Evolutionary conservation across 352 stramenopile genomes (phyloP), one percentile per base, ranked within the genome.

Genomic region (Pythium biforme): DNA sequence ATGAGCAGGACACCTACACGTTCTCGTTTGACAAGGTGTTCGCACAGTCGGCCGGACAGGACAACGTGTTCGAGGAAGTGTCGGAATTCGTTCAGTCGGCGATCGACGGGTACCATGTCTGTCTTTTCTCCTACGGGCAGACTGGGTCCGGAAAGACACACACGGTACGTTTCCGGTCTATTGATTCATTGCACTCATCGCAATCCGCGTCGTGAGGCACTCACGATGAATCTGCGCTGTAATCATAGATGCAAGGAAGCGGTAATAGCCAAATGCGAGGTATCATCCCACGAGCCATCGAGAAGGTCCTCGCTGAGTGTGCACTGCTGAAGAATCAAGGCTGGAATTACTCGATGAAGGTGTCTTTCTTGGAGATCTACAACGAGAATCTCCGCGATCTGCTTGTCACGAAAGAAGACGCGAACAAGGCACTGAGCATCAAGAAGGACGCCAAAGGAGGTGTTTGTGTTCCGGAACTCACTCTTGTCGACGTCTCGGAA

Each of bases 311-410:
- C 9, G 53, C 73, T n/a, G 78, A 92, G 47, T 88, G 75, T 62
- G 66, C 76, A 48, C 48, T 65, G 1, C 67, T 89, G 19, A 79
- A 81, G 56, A 69, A 77, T 7, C 77, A 97, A 54, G 92, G 89
- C 8, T 99, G 97, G 98, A 85, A 75, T 23, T 99, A 99, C 74
- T 87, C 76, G 1, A 89, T 99, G 29, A 89, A 96, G 66, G 97
- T 98, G 8, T 98, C 93, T 0, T 99, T 99, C 70, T 70, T 99
- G 31, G 98, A 99, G 83, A 99, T 99, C 56, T 99, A 99, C 86
- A 99, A 99, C 70, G 98, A 99, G 73, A 92, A 92, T 11, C 76
- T 99, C 17, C 92, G 92, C 33, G 98, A 99, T 72, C 69, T 99
- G n/a, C 90, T 99, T 11, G 83, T 79, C 1, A 77, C 73, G 7